These are phyloP conservation scores for Eustoma russellianum DNA, from an alignment of 257 asterid species.

Conservation along the genomic window DNA sequence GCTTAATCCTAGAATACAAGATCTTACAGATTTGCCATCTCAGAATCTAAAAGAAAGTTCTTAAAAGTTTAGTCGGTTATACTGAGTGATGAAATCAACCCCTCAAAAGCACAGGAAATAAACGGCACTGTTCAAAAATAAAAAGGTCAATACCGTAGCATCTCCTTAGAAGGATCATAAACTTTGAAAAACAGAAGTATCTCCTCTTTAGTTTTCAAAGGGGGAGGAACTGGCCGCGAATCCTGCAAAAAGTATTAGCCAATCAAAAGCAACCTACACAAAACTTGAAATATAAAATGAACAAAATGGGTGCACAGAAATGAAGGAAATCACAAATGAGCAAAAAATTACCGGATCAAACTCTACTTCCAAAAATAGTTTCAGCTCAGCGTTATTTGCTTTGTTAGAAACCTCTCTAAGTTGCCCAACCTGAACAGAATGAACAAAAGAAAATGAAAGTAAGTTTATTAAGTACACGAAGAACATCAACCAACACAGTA, in stretches of 20 bases:
- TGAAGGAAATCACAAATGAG: conserved; percentile 3
- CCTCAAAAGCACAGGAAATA: no score
- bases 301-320: background rate
- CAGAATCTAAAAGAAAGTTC: no score
- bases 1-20: no score
- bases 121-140: background rate
- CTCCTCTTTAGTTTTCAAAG: conserved; percentile 58
- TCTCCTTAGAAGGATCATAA: conserved; percentile 65
- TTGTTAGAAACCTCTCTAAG: conserved; percentile 68
- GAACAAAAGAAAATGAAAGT: conserved; percentile 2
- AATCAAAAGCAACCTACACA: background rate
- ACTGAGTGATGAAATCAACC: no score
- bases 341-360: conserved; percentile 42
- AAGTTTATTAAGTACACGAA: background rate
- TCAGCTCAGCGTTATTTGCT: conserved; percentile 62
- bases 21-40: no score
- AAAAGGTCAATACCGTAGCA: conserved; percentile 33
- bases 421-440: conserved; percentile 67
- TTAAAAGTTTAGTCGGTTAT: no score
- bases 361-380: conserved; percentile 63
- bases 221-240: conserved; percentile 48
- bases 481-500: conserved; percentile 1
- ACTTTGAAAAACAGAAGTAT: conserved; percentile 67
- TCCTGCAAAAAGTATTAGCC: conserved; percentile 24
- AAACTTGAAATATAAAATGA: background rate